Percentiles rank a stretch among this genome's conserved stretches.
Evolutionary conservation across 805 yeast species (phyloP).

Genomic region (Ogataea populi-albae): DNA sequence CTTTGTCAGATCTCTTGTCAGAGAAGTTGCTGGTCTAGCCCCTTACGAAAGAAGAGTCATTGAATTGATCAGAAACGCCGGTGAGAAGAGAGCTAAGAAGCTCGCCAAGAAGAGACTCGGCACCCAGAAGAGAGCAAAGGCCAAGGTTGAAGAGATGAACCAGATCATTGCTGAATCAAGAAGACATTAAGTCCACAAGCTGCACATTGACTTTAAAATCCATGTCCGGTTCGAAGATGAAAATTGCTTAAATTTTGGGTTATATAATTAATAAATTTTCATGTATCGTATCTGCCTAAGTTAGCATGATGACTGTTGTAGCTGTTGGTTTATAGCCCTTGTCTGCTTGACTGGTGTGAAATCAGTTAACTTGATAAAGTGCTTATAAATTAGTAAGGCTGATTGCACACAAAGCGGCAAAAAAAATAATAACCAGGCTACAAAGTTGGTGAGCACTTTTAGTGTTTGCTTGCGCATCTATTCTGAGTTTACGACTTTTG

Average conservation of each 20-base stretch:
- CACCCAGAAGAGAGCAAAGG: slow-evolving; percentile 99
- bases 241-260: slow-evolving; percentile 1
- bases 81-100: slow-evolving; percentile 99
- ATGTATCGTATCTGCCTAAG: slow-evolving; percentile 1
- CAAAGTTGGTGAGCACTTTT: too few relatives aligned
- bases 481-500: too few relatives aligned
- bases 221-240: too few relatives aligned
- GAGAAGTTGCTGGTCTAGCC: slow-evolving; percentile 98
- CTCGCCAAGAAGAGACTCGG: slow-evolving; percentile 99
- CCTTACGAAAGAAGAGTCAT: slow-evolving; percentile 99
- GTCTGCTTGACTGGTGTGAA: too few relatives aligned
- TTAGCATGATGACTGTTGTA: too few relatives aligned
- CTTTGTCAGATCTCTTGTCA: slow-evolving; percentile 92
- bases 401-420: too few relatives aligned
- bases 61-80: slow-evolving; percentile 99
- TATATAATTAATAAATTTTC: slow-evolving; percentile 1
- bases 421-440: too few relatives aligned
- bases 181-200: slow-evolving; percentile 60
- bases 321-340: too few relatives aligned
- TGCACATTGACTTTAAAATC: slow-evolving; percentile 2
- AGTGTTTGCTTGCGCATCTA: too few relatives aligned
- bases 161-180: slow-evolving; percentile 94
- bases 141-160: slow-evolving; percentile 99
- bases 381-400: not conserved
- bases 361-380: too few relatives aligned